These are phyloP conservation scores for Phaeosphaeriaceae sp. DNA, from an alignment of 2,329 filamentous ascomycete species.

Conservation along the genomic window DNA sequence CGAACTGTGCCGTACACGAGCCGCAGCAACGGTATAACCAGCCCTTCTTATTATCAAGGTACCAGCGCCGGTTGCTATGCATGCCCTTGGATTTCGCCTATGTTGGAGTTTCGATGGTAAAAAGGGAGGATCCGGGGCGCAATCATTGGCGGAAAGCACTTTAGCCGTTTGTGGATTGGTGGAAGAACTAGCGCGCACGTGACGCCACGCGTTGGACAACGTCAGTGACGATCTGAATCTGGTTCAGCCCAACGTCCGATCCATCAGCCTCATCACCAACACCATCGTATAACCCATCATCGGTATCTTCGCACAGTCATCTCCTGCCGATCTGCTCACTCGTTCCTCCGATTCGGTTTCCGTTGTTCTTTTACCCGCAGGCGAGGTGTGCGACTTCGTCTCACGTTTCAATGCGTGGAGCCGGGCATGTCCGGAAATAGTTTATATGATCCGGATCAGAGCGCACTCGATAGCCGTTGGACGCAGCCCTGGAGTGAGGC, in stretches of 20 bases:
- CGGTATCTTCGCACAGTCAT: slow-evolving; percentile 8
- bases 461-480: slow-evolving; percentile 33
- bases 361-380: slow-evolving; percentile 6
- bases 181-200: slow-evolving; percentile 24
- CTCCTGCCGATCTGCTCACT: background rate
- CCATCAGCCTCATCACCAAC: slow-evolving; percentile 13
- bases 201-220: slow-evolving; percentile 7
- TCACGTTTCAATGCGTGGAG: slow-evolving; percentile 17
- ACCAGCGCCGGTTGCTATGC: slow-evolving; percentile 6
- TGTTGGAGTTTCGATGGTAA: background rate
- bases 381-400: slow-evolving; percentile 13
- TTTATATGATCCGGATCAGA: slow-evolving; percentile 40
- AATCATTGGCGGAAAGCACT: slow-evolving; percentile 11
- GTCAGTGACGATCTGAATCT: slow-evolving; percentile 3
- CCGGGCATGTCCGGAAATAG: slow-evolving; percentile 34
- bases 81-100: slow-evolving; percentile 5
- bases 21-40: slow-evolving; percentile 2
- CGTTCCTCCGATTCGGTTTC: background rate
- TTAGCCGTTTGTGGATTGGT: slow-evolving; percentile 25
- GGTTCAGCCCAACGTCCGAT: slow-evolving; percentile 6
- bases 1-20: slow-evolving; percentile 2
- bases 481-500: slow-evolving; percentile 42
- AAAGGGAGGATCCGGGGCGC: slow-evolving; percentile 2
- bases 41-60: slow-evolving; percentile 5
- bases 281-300: slow-evolving; percentile 6